These are phyloP conservation scores for Austroboletus festivus DNA, from an alignment of 768 basidiomycete genomes.

Conservation along the genomic window DNA sequence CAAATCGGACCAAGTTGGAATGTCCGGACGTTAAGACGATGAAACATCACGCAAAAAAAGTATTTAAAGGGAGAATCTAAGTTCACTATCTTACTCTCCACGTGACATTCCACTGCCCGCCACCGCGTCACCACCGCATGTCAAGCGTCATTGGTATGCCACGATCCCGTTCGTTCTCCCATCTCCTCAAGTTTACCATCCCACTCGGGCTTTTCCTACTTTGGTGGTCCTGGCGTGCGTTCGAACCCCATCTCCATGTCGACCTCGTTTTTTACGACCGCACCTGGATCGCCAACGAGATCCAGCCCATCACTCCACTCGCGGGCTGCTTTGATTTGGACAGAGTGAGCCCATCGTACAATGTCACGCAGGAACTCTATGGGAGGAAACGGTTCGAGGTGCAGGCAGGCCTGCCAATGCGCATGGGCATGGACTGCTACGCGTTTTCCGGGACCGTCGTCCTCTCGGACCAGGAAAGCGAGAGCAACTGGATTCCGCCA, in stretches of 20 bases:
- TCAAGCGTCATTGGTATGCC: too few relatives aligned
- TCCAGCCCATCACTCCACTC: conserved; percentile 61
- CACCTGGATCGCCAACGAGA: conserved; percentile 69
- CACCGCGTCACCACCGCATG: too few relatives aligned
- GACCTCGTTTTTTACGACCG: conserved; percentile 79
- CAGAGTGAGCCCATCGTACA: conserved; percentile 62
- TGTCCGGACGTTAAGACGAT: too few relatives aligned
- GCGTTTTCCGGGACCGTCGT: conserved; percentile 83
- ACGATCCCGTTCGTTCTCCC: conserved; percentile 35
- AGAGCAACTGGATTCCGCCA: conserved; percentile 25
- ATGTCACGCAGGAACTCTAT: conserved; percentile 59
- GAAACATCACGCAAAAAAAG: too few relatives aligned
- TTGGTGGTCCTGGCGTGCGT: conserved; percentile 47
- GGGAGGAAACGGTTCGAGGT: conserved; percentile 67
- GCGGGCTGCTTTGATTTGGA: conserved; percentile 70
- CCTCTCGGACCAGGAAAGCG: conserved; percentile 9
- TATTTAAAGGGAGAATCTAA: too few relatives aligned
- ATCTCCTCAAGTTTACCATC: conserved; percentile 43
- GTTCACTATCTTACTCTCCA: too few relatives aligned
- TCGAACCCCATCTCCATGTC: conserved; percentile 70
- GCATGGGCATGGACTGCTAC: conserved; percentile 86
- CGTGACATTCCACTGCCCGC: too few relatives aligned
- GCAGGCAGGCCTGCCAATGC: conserved; percentile 76
- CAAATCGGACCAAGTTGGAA: too few relatives aligned
- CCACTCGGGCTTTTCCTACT: conserved; percentile 28